Evolutionary conservation across 2,329 filamentous ascomycete genomes (phyloP).

Genomic region (Pseudogymnoascus sp.): DNA sequence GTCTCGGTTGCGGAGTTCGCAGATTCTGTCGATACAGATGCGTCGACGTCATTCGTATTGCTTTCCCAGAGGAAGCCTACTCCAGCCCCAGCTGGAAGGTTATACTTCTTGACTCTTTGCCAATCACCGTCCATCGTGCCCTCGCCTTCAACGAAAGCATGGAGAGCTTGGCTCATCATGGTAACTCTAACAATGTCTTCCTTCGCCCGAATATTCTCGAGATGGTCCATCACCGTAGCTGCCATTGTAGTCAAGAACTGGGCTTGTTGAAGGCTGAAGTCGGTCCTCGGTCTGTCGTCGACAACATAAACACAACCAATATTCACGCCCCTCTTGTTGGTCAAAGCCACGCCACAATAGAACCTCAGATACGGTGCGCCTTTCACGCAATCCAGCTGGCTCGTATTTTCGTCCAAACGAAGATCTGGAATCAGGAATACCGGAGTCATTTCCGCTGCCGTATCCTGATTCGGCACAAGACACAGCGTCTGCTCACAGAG

Average conservation of each 20-base stretch:
- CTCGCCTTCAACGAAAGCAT: slow-evolving; percentile 11
- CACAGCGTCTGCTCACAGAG: slow-evolving; percentile 25
- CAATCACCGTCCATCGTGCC: slow-evolving; percentile 24
- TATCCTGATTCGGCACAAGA: slow-evolving; percentile 14
- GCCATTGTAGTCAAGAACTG: slow-evolving; percentile 1
- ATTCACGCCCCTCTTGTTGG: slow-evolving; percentile 22
- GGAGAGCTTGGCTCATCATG: neutral
- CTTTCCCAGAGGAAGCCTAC: slow-evolving; percentile 22
- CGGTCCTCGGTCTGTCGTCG: slow-evolving; percentile 16
- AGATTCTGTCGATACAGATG: slow-evolving; percentile 9
- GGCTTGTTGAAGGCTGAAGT: neutral
- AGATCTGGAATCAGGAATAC: slow-evolving; percentile 19
- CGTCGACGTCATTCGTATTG: slow-evolving; percentile 16
- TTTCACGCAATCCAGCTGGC: slow-evolving; percentile 19
- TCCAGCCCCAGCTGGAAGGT: slow-evolving; percentile 18
- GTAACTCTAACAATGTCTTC: slow-evolving; percentile 3
- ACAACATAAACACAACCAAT: slow-evolving; percentile 22
- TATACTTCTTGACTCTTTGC: slow-evolving; percentile 21
- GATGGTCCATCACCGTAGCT: neutral
- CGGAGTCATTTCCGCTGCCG: slow-evolving; percentile 15
- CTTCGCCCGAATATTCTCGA: neutral
- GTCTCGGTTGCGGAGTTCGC: neutral
- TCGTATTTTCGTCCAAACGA: slow-evolving; percentile 16
- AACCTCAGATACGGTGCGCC: slow-evolving; percentile 20
- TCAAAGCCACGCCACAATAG: slow-evolving; percentile 23